Evolutionary conservation across 805 yeast species (phyloP), one percentile per base, ranked within the genome.

Genomic region (Tetrapisispora taiwanensis): DNA sequence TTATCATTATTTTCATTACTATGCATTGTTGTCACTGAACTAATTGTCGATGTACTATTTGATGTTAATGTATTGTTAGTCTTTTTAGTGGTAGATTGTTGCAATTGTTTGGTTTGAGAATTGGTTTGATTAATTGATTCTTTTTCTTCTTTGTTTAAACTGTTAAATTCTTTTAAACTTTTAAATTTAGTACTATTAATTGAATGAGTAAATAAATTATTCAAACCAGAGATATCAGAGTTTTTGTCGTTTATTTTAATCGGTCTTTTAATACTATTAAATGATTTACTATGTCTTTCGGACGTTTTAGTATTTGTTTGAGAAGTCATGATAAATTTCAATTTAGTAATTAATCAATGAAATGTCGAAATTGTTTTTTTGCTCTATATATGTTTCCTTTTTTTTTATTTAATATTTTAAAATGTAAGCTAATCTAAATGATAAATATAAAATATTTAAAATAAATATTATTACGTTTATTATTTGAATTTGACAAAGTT

Each of bases 261-360:
- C 4, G 45, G 34, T 15, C 40, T 46, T 24, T 46, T 48, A 5
- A 48, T 39, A 14, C 45, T 34, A n/a, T 39, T 33, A 22, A 47
- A 51, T n/a, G 54, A 46, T 30, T 49, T 49, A 22, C 56, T 46
- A 30, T 46, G 50, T 44, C 54, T 51, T 34, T 49, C 53, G 28
- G 45, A 28, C 1, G 35, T 19, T 19, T 30, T 35, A 7, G 36
- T 41, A 14, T 41, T 41, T 7, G 44, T 18, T 28, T 35, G 39
- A 7, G 44, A 20, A 14, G 36, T 17, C 44, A 41, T 41, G 2
- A 7, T 26, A 24, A 31, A 22, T 22, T 22, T 22, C 8, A n/a
- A n/a, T n/a, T n/a, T n/a, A n/a, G n/a, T n/a, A n/a, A n/a, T n/a
- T n/a, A n/a, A n/a, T n/a, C n/a, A n/a, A n/a, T n/a, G n/a, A n/a